Evolutionary conservation across 805 yeast species (phyloP), one percentile per base, ranked within the genome.

Genomic region (Candida adriatica): DNA sequence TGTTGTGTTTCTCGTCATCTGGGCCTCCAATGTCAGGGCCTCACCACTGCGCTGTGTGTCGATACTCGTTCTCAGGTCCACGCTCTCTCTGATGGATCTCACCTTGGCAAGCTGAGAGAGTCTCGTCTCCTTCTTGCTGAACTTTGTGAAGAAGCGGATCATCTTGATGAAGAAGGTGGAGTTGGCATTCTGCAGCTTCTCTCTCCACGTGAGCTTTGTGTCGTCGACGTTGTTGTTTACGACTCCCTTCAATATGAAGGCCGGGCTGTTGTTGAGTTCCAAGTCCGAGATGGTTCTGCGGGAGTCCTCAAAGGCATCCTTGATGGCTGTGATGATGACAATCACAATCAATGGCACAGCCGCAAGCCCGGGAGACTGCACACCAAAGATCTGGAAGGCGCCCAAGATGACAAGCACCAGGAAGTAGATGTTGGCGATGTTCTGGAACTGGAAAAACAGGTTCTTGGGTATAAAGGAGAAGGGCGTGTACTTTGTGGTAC

Each of bases 401-500:
- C 96, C 95, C 40, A 90, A 59, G 42, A 90, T 78, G 49, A 79
- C 79, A 59, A 85, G 64, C 21, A 76, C 62, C 47, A 90, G 62
- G 68, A 90, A 90, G 62, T 87, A 90, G 30, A 85, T 63, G 58
- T 90, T 90, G 26, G 98, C 98, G 41, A 88, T 73, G 55, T 88
- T 90, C 45, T 72, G 75, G 57, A 88, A 88, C 61, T 92, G 97
- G 42, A 72, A 68, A 27, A 61, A 56, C 29, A 90, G 56, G 58
- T 90, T 87, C 55, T 87, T 87, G 3, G 97, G 97, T 18, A 92
- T 43, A 51, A 90, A 90, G 7, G 86, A 66, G 27, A 92, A 53
- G 6, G 97, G 96, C 3, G 96, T 90, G 58, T 90, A 90, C 61
- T 86, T 90, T 3, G 98, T 85, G 0, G 97, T 87, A 61, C 96